These are phyloP conservation scores for Diospyros kaki DNA, from an alignment of 148 eudicot genomes.

Conservation along the genomic window DNA sequence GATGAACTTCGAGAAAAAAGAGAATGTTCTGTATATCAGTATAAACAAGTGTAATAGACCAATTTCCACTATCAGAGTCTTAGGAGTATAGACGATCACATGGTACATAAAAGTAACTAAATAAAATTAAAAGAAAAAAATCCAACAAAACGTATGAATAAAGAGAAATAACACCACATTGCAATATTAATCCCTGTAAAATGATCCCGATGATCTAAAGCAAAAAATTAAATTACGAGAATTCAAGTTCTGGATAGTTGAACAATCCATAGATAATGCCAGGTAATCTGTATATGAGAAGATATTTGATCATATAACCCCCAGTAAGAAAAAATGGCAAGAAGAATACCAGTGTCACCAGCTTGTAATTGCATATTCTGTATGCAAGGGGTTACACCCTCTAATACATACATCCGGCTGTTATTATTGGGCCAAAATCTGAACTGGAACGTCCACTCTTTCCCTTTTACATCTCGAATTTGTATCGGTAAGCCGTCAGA, in stretches of 20 bases:
- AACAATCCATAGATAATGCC: not conserved
- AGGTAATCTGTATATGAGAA: not conserved
- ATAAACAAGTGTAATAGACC: not conserved
- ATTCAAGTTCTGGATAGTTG: not conserved
- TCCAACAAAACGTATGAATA: not conserved
- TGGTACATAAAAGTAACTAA: not conserved
- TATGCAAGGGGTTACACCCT: constrained; percentile 97
- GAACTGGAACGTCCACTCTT: constrained; percentile 97
- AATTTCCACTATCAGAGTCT: not conserved
- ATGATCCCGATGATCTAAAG: not conserved
- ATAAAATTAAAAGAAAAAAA: not conserved
- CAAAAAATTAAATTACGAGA: not conserved
- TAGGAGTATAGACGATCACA: not conserved
- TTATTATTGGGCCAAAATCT: constrained; percentile 99
- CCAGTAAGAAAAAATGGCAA: constrained; percentile 6
- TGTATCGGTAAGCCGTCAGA: constrained; percentile 90
- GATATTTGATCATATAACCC: not conserved
- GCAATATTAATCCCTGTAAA: not conserved
- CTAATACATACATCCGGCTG: constrained; percentile 98
- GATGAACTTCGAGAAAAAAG: not conserved
- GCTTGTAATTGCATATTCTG: constrained; percentile 96
- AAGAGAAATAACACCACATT: constrained; percentile 7
- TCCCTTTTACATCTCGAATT: constrained; percentile 90
- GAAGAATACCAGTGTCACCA: constrained; percentile 83
- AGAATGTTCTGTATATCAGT: not conserved